These are phyloP conservation scores for Dactylellina cionopaga DNA, from an alignment of 2,329 filamentous ascomycete genomes.

Conservation along the genomic window DNA sequence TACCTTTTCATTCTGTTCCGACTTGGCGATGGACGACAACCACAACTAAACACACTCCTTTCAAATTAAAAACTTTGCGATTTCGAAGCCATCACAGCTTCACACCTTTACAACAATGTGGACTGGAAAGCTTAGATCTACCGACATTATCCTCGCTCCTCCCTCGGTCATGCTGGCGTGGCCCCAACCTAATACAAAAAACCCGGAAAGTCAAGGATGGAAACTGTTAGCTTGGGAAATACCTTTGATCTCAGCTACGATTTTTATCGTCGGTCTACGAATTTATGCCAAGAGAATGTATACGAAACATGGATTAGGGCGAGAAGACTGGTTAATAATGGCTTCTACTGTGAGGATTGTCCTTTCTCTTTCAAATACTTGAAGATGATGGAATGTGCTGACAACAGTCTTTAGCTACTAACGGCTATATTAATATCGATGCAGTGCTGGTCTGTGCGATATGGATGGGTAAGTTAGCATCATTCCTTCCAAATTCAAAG, in stretches of 20 bases:
- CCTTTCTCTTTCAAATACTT: not conserved
- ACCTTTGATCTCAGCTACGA: conserved; percentile 35
- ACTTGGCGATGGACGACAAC: conserved; percentile 31
- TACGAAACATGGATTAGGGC: conserved; percentile 40
- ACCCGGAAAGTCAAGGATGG: conserved; percentile 42
- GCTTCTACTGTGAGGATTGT: conserved; percentile 22
- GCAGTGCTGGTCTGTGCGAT: conserved; percentile 32
- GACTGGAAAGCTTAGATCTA: not conserved
- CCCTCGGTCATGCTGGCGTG: conserved; percentile 48
- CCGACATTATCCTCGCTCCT: conserved; percentile 35
- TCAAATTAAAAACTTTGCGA: not conserved
- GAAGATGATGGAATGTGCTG: not conserved
- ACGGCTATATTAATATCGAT: conserved; percentile 15
- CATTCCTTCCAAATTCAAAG: not conserved
- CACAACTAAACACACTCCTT: conserved; percentile 15
- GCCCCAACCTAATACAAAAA: conserved; percentile 39
- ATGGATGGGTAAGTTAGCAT: conserved; percentile 25
- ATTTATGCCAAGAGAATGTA: conserved; percentile 41
- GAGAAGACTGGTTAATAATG: conserved; percentile 48
- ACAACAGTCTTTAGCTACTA: conserved; percentile 11
- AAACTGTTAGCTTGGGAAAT: conserved; percentile 44
- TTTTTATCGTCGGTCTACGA: conserved; percentile 38
- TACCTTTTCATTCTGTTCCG: conserved; percentile 16
- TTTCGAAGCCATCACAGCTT: not conserved
- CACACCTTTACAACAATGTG: not conserved